These are phyloP conservation scores for Solanum bulbocastanum DNA, from an alignment of 257 asterid genomes.

Conservation along the genomic window DNA sequence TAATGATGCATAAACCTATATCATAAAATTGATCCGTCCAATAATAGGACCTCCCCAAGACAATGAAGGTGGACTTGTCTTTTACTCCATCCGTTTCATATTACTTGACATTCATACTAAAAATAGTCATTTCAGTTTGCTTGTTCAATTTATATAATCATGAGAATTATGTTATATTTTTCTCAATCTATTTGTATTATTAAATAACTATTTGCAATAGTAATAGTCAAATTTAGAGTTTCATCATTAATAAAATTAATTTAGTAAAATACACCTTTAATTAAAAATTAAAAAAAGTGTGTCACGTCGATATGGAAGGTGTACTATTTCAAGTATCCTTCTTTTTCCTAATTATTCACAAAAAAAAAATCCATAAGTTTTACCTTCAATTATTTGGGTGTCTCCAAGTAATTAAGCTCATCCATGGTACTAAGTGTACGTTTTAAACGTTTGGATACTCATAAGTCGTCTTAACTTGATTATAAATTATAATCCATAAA, in stretches of 20 bases:
- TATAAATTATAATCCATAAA: background rate
- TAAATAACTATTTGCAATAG: no score
- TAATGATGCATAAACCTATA: no score
- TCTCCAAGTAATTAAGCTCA: background rate
- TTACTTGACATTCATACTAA: background rate
- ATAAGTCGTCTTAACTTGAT: background rate
- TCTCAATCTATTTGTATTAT: no score
- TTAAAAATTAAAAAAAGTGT: no score
- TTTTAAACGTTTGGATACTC: background rate
- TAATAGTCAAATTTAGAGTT: no score
- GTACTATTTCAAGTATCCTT: background rate
- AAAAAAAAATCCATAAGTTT: background rate
- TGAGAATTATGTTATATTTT: no score
- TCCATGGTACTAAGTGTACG: background rate
- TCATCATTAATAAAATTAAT: no score
- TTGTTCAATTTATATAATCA: background rate
- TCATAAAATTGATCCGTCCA: background rate
- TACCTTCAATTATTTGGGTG: background rate
- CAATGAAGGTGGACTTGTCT: rapidly evolving
- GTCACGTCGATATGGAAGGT: no score
- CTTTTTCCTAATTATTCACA: background rate
- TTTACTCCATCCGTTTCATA: no score
- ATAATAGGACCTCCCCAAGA: background rate
- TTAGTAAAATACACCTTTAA: no score
- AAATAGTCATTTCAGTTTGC: no score